Conservation (phyloP, 495 filamentous ascomycete genomes). For the Penicillium bialowiezense region DNA sequence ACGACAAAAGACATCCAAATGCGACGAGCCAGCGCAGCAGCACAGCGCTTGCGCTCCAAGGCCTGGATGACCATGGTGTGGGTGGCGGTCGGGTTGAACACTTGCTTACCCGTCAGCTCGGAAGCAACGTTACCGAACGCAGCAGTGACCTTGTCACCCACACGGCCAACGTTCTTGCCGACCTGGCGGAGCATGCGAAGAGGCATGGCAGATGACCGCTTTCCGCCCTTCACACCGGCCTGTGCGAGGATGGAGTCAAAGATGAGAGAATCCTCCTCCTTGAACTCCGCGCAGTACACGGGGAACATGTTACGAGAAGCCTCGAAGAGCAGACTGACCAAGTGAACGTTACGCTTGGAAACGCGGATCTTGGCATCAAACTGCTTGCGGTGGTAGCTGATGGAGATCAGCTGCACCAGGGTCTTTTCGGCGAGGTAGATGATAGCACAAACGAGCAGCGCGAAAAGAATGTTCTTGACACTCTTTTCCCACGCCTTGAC, state of each 20-base stretch:
- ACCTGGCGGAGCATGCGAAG: conserved; percentile 68
- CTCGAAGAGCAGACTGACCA: conserved; percentile 83
- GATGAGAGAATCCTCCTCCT: conserved; percentile 87
- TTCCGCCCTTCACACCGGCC: conserved; percentile 9
- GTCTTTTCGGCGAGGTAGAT: conserved; percentile 80
- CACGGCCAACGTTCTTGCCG: conserved; percentile 65
- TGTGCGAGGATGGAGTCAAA: conserved; percentile 65
- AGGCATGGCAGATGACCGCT: conserved; percentile 65
- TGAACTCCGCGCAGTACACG: conserved; percentile 85
- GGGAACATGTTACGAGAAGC: conserved; percentile 85
- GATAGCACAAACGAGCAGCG: conserved; percentile 70
- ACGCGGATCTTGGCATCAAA: conserved; percentile 84
- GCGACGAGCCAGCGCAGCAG: conserved; percentile 84
- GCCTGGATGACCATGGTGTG: conserved; percentile 88
- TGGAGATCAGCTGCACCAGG: conserved; percentile 86
- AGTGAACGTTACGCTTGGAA: conserved; percentile 77
- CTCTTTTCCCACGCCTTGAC: conserved; percentile 53
- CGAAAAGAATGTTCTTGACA: conserved; percentile 72
- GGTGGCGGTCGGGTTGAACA: conserved; percentile 85
- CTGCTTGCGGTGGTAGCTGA: conserved; percentile 92
- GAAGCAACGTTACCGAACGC: conserved; percentile 92
- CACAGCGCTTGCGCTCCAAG: conserved; percentile 74
- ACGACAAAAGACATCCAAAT: conserved; percentile 99
- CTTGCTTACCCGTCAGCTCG: conserved; percentile 90
- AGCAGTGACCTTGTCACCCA: conserved; percentile 88